Evolutionary conservation across 2,329 filamentous ascomycete genomes (phyloP).

Genomic region (Pleurostoma richardsiae): DNA sequence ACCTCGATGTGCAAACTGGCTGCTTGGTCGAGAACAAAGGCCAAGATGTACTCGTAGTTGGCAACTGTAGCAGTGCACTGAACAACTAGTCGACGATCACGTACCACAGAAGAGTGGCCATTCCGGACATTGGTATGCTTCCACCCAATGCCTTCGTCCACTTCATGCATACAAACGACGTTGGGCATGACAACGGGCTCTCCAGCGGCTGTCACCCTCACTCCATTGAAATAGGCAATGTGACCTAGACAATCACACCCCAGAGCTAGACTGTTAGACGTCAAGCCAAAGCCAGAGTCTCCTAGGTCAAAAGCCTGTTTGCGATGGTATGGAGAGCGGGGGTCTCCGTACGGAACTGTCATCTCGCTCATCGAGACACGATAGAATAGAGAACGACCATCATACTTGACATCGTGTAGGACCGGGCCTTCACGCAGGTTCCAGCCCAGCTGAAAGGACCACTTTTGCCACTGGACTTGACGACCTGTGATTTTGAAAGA

Average conservation of each 20-base stretch:
- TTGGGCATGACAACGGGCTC: constrained; percentile 38
- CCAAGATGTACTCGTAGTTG: constrained; percentile 48
- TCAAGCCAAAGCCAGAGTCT: constrained; percentile 2
- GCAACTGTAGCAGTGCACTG: constrained; percentile 53
- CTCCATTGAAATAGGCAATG: constrained; percentile 48
- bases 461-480: constrained; percentile 33
- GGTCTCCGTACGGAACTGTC: constrained; percentile 50
- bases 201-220: constrained; percentile 45
- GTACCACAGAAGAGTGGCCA: constrained; percentile 41
- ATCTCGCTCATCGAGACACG: constrained; percentile 59
- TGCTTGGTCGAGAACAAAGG: constrained; percentile 40
- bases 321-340: constrained; percentile 1
- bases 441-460: constrained; percentile 41
- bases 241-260: constrained; percentile 6
- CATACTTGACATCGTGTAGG: constrained; percentile 48
- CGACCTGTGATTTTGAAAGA: constrained; percentile 42
- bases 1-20: constrained; percentile 22
- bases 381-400: constrained; percentile 48
- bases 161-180: constrained; percentile 51
- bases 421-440: constrained; percentile 50
- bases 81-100: constrained; percentile 45
- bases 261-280: constrained; percentile 2
- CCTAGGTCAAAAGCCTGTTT: constrained; percentile 5
- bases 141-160: constrained; percentile 53
- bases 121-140: constrained; percentile 52